phyloP scores from a whole-genome alignment of 2,329 filamentous ascomycete species.

The Beauveria brongniartii region DNA sequence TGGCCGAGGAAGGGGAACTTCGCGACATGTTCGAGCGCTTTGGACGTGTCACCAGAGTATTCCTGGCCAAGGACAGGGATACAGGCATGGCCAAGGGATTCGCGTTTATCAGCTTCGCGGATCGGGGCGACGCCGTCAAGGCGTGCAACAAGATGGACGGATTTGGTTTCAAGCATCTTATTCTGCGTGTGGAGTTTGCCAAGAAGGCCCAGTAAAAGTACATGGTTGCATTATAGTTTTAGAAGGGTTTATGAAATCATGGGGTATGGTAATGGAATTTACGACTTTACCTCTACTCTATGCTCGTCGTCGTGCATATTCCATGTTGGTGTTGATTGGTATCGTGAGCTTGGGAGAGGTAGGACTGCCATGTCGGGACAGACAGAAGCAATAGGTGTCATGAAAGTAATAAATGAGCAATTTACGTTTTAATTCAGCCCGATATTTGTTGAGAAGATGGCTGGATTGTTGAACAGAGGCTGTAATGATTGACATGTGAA shows the following conservation, averaged over 20 bases:
- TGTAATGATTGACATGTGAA: constrained; percentile 7
- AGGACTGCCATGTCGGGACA: neutral
- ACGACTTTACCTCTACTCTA: constrained; percentile 3
- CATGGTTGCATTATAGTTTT: constrained; percentile 18
- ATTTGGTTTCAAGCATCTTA: constrained; percentile 81
- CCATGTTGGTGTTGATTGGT: neutral
- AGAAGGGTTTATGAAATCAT: neutral
- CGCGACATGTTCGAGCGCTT: constrained; percentile 98
- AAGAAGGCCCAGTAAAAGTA: constrained; percentile 54
- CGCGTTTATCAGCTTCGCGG: constrained; percentile 95
- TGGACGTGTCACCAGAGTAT: constrained; percentile 92
- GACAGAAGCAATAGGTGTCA: neutral
- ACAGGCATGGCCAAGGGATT: constrained; percentile 96
- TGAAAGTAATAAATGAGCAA: neutral
- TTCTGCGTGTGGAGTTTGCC: constrained; percentile 79
- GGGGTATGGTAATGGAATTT: constrained; percentile 8
- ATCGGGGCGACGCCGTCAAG: constrained; percentile 80
- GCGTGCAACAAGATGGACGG: constrained; percentile 98
- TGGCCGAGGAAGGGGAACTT: constrained; percentile 92
- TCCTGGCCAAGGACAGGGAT: constrained; percentile 95
- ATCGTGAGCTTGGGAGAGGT: neutral
- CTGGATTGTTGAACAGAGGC: constrained; percentile 3
- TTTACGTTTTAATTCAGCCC: neutral
- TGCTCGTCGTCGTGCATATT: neutral
- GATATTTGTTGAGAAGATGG: constrained; percentile 3